Conservation (phyloP, 345 rosid species). For the Gossypium stocksii region DNA sequence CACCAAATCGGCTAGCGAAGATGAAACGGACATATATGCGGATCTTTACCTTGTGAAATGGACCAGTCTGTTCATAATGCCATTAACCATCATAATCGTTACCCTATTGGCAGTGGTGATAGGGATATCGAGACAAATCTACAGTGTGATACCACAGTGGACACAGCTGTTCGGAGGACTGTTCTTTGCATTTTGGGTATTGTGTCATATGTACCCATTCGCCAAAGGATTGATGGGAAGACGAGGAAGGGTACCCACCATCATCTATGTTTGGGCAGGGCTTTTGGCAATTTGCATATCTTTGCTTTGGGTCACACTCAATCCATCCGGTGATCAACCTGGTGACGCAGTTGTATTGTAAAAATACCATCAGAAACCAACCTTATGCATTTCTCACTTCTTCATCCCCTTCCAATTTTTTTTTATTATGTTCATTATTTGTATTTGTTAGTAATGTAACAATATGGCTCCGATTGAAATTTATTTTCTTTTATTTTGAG, state of each 20-base stretch:
- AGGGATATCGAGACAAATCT: constrained; percentile 59
- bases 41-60: constrained; percentile 84
- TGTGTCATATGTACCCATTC: constrained; percentile 42
- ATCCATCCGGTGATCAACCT: background rate
- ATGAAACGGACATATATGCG: constrained; percentile 65
- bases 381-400: no score
- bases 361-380: no score
- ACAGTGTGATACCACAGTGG: constrained; percentile 89
- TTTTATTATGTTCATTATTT: no score
- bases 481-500: no score
- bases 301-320: constrained; percentile 22
- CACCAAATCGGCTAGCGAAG: constrained; percentile 36
- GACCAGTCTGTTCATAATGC: constrained; percentile 83
- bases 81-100: constrained; percentile 65
- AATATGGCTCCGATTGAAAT: no score
- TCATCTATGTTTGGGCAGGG: constrained; percentile 3
- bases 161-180: constrained; percentile 72
- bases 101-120: constrained; percentile 68
- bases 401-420: no score
- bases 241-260: constrained; percentile 8
- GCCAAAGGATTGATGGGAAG: constrained; percentile 6
- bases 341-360: no score
- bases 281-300: background rate
- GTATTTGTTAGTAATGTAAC: no score
- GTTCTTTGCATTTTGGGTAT: constrained; percentile 87